Evolutionary conservation across 2,329 filamentous ascomycete genomes (phyloP).

Genomic region (Colletotrichum lupini): DNA sequence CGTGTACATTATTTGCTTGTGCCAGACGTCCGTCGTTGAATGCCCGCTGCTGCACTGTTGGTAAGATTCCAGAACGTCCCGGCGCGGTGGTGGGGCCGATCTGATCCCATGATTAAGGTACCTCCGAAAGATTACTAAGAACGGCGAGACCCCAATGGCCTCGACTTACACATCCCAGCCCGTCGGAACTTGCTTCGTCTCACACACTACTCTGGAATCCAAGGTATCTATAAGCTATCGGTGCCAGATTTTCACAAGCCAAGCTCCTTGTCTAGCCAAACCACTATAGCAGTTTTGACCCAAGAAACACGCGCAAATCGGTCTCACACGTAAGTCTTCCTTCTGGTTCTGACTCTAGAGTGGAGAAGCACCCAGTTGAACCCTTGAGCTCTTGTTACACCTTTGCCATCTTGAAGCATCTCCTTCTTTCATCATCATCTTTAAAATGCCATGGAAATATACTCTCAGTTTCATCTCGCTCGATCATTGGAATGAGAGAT

Average conservation of each 20-base stretch:
- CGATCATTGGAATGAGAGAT: not conserved
- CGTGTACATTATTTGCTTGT: not conserved
- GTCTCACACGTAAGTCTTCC: not conserved
- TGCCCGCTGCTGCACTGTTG: not conserved
- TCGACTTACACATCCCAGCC: not conserved
- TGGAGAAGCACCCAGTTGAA: not conserved
- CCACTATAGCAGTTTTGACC: too few relatives aligned
- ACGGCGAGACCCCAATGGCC: not conserved
- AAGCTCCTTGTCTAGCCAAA: too few relatives aligned
- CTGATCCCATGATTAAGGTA: not conserved
- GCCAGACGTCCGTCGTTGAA: not conserved
- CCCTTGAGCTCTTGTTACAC: not conserved
- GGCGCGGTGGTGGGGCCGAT: constrained; percentile 8
- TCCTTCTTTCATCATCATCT: not conserved
- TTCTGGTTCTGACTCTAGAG: not conserved
- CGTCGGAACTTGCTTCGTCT: not conserved
- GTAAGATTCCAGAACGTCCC: not conserved
- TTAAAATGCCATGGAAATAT: not conserved
- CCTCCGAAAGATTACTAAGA: constrained; percentile 13
- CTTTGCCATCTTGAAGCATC: not conserved
- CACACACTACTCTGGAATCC: not conserved
- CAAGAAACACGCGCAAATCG: not conserved
- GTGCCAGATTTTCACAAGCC: too few relatives aligned
- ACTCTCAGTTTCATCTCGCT: too few relatives aligned
- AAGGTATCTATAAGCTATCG: not conserved